Conservation (phyloP, 345 rosid species). For the Murraya koenigii region DNA sequence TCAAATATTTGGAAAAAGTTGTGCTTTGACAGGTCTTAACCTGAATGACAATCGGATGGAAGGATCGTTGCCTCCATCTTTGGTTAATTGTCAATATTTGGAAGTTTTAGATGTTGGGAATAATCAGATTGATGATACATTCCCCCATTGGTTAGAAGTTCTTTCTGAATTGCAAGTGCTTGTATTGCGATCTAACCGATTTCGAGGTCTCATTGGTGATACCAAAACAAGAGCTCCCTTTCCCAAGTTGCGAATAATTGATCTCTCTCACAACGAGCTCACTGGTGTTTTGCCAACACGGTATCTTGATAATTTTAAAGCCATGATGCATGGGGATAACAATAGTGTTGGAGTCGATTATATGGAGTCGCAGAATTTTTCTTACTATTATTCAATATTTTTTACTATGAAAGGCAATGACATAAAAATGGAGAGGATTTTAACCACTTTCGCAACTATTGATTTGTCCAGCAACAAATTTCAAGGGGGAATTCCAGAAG, state of each 20-base stretch:
- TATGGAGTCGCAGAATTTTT: not conserved
- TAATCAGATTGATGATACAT: conserved; percentile 14
- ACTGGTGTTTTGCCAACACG: not conserved
- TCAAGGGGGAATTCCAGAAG: not conserved
- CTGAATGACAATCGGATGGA: too few species aligned
- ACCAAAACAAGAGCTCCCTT: not conserved
- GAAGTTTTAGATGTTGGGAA: conserved; percentile 20
- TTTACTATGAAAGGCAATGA: not conserved
- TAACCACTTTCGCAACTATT: not conserved
- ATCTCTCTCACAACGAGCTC: not conserved
- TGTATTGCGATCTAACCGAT: conserved; percentile 12
- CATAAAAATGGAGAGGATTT: not conserved
- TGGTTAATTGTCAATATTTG: too few species aligned
- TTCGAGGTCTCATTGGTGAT: conserved; percentile 3
- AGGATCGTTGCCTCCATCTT: too few species aligned
- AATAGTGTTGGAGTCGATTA: not conserved
- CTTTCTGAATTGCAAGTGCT: conserved; percentile 13
- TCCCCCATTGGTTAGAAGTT: conserved; percentile 23
- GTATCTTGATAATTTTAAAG: not conserved
- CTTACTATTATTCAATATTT: not conserved
- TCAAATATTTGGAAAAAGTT: too few species aligned
- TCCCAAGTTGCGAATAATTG: not conserved
- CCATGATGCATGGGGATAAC: not conserved
- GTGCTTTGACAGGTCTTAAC: too few species aligned
- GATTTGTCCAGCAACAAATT: not conserved